A percentile compares a stretch with the other conserved stretches of the same genome.
Conservation (phyloP, 768 basidiomycete genomes). For the Lentinula lateritia region DNA sequence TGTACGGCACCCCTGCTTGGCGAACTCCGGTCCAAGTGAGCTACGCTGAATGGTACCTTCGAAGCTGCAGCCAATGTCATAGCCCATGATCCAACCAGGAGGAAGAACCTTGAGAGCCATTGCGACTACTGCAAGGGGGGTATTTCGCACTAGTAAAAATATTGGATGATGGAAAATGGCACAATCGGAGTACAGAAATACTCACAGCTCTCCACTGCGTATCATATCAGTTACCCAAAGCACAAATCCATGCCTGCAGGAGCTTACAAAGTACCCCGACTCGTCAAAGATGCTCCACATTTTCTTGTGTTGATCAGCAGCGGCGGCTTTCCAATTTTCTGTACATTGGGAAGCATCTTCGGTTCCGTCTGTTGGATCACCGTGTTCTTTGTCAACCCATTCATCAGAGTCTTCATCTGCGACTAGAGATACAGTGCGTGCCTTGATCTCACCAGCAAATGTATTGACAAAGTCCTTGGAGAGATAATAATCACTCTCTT, state of each 20-base stretch:
- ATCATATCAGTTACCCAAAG: conserved; percentile 26
- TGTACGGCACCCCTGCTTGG: not conserved
- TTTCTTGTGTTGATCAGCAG: conserved; percentile 17
- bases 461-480: conserved; percentile 17
- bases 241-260: conserved; percentile 21
- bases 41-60: conserved; percentile 11
- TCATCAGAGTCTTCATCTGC: conserved; percentile 7
- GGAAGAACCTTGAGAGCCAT: conserved; percentile 17
- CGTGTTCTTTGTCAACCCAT: conserved; percentile 2
- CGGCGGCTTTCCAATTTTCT: conserved; percentile 8
- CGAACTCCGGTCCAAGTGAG: conserved; percentile 12
- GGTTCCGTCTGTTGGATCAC: not conserved
- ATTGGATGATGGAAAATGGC: not conserved
- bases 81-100: conserved; percentile 11
- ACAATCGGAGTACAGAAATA: no score
- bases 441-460: conserved; percentile 23
- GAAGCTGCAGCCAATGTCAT: conserved; percentile 24
- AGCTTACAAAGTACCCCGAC: conserved; percentile 29
- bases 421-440: not conserved
- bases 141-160: conserved; percentile 21
- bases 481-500: conserved; percentile 10
- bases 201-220: conserved; percentile 29
- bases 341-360: no score
- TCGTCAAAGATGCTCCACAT: conserved; percentile 31
- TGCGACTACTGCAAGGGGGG: conserved; percentile 17